These are phyloP conservation scores for Aspergillus neotritici DNA, from an alignment of 2,329 filamentous ascomycete species.

Conservation along the genomic window DNA sequence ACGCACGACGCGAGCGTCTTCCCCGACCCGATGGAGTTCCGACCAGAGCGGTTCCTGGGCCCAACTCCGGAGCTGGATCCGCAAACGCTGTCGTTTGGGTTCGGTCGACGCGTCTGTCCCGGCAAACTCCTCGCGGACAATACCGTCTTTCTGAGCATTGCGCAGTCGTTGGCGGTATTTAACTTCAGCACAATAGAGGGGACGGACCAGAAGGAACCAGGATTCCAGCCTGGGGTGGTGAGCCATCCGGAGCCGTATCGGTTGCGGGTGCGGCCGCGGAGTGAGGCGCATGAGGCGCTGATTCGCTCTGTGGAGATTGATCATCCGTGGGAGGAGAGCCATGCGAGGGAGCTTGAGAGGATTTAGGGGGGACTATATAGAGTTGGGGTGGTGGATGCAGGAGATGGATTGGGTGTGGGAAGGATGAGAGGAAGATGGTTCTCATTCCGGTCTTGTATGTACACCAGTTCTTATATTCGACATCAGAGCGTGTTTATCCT, in stretches of 20 bases:
- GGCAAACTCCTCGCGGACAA: slow-evolving; percentile 40
- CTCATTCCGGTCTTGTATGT: too few relatives aligned
- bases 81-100: slow-evolving; percentile 28
- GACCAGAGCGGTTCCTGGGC: slow-evolving; percentile 40
- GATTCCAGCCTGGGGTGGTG: slow-evolving; percentile 33
- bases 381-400: too few relatives aligned
- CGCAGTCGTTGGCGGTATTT: slow-evolving; percentile 45
- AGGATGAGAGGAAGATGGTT: too few relatives aligned
- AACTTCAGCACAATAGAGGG: slow-evolving; percentile 36
- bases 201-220: slow-evolving; percentile 23
- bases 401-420: too few relatives aligned
- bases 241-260: slow-evolving; percentile 36
- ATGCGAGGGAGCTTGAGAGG: slow-evolving; percentile 18
- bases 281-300: slow-evolving; percentile 26
- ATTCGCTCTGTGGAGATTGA: slow-evolving; percentile 30
- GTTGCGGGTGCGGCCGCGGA: slow-evolving; percentile 31
- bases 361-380: too few relatives aligned
- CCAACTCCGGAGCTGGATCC: slow-evolving; percentile 35
- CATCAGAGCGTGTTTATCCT: too few relatives aligned
- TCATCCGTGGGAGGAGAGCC: slow-evolving; percentile 38
- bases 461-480: too few relatives aligned
- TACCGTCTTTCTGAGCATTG: slow-evolving; percentile 38
- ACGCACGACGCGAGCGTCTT: slow-evolving; percentile 36
- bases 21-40: slow-evolving; percentile 35
- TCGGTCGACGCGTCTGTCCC: slow-evolving; percentile 41